Conservation (phyloP, 768 basidiomycete genomes). For the Collybiopsis confluens region DNA sequence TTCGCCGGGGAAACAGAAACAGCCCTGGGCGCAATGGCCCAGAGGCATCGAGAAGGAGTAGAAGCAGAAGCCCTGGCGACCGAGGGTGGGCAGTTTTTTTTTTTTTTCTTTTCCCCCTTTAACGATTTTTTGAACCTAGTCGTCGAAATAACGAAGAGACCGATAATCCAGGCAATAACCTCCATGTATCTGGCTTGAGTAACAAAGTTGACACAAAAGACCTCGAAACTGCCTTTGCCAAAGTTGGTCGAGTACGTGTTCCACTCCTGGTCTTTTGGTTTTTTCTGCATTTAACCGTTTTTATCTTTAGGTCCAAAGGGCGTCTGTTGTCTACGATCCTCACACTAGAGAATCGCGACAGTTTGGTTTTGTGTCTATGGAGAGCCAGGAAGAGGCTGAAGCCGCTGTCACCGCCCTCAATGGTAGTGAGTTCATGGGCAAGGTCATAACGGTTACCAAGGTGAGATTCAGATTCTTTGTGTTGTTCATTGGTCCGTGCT, state of each 20-base stretch:
- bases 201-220: constrained; percentile 71
- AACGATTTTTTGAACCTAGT: constrained; percentile 8
- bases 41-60: constrained; percentile 55
- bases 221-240: constrained; percentile 84
- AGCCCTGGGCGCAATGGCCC: constrained; percentile 51
- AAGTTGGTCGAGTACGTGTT: constrained; percentile 73
- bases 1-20: constrained; percentile 33
- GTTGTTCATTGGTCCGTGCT: neutral
- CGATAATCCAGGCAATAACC: constrained; percentile 66
- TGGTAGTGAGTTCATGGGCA: constrained; percentile 82
- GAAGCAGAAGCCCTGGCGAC: constrained; percentile 75
- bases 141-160: constrained; percentile 34
- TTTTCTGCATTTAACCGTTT: constrained; percentile 1
- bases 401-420: constrained; percentile 84
- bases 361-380: constrained; percentile 88
- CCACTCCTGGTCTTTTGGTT: too few species aligned
- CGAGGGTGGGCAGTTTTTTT: constrained; percentile 45
- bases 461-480: constrained; percentile 32
- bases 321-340: constrained; percentile 68
- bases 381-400: constrained; percentile 81
- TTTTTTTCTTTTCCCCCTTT: constrained; percentile 4
- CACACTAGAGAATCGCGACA: constrained; percentile 67
- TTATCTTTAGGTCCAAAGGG: constrained; percentile 57
- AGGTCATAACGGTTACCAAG: constrained; percentile 85
- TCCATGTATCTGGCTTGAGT: constrained; percentile 57